phyloP scores from a whole-genome alignment of 257 asterid species.

The Solanum chiquidenum region DNA sequence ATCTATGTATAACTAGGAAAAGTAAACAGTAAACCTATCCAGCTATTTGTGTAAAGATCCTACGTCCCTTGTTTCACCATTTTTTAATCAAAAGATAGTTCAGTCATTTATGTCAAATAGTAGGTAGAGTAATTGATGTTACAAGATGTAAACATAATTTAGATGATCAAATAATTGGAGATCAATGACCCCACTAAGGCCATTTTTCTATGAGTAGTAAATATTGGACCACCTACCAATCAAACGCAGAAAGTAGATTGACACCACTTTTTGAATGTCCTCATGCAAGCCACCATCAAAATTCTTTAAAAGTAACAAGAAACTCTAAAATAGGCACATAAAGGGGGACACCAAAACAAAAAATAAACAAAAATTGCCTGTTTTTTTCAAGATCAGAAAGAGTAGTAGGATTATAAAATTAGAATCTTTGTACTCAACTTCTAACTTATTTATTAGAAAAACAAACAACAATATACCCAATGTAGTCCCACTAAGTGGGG shows the following conservation, averaged over 20 bases:
- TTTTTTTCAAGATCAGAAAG: not conserved
- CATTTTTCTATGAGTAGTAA: constrained; percentile 14
- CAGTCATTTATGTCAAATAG: constrained; percentile 12
- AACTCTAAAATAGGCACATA: not conserved
- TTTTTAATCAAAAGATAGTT: not conserved
- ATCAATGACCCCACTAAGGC: constrained; percentile 7
- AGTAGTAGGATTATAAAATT: not conserved
- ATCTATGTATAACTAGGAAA: not conserved
- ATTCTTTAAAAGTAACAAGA: not conserved
- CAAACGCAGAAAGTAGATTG: constrained; percentile 13
- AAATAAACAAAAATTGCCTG: not conserved
- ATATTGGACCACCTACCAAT: constrained; percentile 30
- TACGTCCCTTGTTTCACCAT: not conserved
- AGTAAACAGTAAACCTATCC: not conserved
- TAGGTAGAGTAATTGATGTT: constrained; percentile 8
- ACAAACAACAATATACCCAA: not conserved
- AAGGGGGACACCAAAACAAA: not conserved
- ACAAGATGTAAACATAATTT: constrained; percentile 6
- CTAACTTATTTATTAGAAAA: not conserved
- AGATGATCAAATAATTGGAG: constrained; percentile 14
- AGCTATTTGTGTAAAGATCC: not conserved
- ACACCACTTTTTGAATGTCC: constrained; percentile 31
- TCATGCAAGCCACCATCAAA: constrained; percentile 12
- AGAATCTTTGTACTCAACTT: not conserved
- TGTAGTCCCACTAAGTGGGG: not conserved